Evolutionary conservation across 1,139 yeast species (phyloP), one percentile per base, ranked within the genome.

Genomic region (Zygotorulaspora mrakii): DNA sequence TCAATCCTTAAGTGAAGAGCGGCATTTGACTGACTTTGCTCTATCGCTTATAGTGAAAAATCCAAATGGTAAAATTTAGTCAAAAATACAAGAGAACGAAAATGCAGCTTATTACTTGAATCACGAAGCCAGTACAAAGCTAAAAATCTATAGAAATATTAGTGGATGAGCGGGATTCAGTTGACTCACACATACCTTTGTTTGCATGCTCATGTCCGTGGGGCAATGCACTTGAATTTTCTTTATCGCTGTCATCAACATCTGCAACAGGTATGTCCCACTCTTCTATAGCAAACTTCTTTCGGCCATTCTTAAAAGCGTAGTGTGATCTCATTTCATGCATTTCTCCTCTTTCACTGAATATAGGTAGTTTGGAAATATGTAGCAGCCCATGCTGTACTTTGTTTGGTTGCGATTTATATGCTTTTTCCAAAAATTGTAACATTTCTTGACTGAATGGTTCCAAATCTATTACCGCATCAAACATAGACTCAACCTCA

Each of bases 191-290:
- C n/a, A n/a, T n/a, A n/a, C n/a, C n/a, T n/a, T n/a, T n/a, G n/a
- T 30, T 32, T 5, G 28, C 16, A 5, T 23, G 17, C 9, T 21
- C 27, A 10, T 32, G 28, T 12, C 12, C 27, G 9, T 27, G 29
- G 7, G 25, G 31, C 3, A 26, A 11, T 11, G 33, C 10, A 10
- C 18, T 12, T 3, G 12, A 13, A 16, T 27, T 17, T 16, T 25
- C 40, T 17, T 31, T 39, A 25, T 62, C 58, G 20, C 68, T 74
- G 23, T 68, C 73, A 12, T 73, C 82, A 25, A 74, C 79, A 42
- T 80, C 88, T 45, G 86, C 96, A 2, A 91, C 95, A 0, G 98
- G 97, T 33, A 91, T 91, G 17, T 95, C 86, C 95, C 96, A 89
- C 55, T 80, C 86, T 49, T 84, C 89, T 43, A 89, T 82, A 55